These are phyloP conservation scores for Cladophialophora bantiana DNA, from an alignment of 2,329 filamentous ascomycete genomes.

Conservation along the genomic window DNA sequence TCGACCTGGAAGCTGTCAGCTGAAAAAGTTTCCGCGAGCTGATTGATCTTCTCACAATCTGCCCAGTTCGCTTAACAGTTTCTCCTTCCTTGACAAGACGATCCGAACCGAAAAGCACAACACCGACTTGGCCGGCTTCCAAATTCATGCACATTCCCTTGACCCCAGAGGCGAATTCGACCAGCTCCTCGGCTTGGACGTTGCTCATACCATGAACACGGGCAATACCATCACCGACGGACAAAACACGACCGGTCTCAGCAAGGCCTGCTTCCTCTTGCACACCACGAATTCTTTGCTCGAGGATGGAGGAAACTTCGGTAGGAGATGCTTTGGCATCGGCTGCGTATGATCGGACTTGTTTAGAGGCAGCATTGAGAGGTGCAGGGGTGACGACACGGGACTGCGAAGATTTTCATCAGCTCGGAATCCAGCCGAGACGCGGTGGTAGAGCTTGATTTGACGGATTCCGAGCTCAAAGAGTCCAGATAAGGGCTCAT, in stretches of 20 bases:
- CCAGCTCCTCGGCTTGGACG: slow-evolving; percentile 99
- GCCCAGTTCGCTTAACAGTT: slow-evolving; percentile 98
- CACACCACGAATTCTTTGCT: slow-evolving; percentile 98
- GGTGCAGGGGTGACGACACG: slow-evolving; percentile 84
- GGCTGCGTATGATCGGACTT: slow-evolving; percentile 85
- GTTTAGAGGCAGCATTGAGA: slow-evolving; percentile 73
- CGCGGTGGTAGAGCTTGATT: neutral
- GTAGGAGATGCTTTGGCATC: slow-evolving; percentile 95
- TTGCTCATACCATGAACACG: slow-evolving; percentile 99
- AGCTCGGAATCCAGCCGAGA: slow-evolving; percentile 44
- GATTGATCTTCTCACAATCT: slow-evolving; percentile 76
- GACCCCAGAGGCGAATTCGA: slow-evolving; percentile 99
- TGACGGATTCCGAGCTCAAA: slow-evolving; percentile 18
- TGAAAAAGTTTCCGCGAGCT: slow-evolving; percentile 25
- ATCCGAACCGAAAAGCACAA: slow-evolving; percentile 99
- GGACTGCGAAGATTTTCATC: slow-evolving; percentile 63
- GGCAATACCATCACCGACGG: slow-evolving; percentile 99
- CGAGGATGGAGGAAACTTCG: slow-evolving; percentile 98
- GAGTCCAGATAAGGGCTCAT: slow-evolving; percentile 20
- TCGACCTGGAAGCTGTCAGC: slow-evolving; percentile 72
- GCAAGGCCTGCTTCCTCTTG: slow-evolving; percentile 95
- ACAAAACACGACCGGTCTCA: slow-evolving; percentile 98
- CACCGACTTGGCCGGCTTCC: slow-evolving; percentile 99
- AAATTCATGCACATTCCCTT: slow-evolving; percentile 99
- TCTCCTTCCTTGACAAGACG: slow-evolving; percentile 99